Conservation (phyloP, 495 filamentous ascomycete species). For the Penicillium maclennaniae region DNA sequence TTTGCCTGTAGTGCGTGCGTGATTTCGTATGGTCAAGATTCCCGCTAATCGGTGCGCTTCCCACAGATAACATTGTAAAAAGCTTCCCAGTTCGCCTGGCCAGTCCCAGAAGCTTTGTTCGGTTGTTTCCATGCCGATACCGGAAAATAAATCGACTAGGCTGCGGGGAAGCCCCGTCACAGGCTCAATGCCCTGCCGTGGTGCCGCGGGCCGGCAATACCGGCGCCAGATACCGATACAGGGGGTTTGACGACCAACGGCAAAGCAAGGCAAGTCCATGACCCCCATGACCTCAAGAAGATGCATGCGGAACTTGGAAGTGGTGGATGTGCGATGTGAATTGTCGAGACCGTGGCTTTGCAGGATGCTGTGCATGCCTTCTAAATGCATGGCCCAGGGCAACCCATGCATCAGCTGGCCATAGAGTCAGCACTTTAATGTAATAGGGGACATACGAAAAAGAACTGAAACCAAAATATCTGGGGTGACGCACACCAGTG, state of each 20-base stretch:
- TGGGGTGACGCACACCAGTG: conserved; percentile 29
- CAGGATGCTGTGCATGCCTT: conserved; percentile 36
- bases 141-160: conserved; percentile 31
- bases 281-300: conserved; percentile 38
- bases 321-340: neutral
- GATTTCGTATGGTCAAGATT: conserved; percentile 23
- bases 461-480: neutral
- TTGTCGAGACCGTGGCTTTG: conserved; percentile 18
- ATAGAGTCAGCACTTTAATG: neutral
- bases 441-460: neutral
- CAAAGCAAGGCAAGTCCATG: conserved; percentile 32
- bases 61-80: conserved; percentile 35
- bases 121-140: conserved; percentile 23
- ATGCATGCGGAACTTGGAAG: conserved; percentile 25
- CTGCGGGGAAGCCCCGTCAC: conserved; percentile 33
- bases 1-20: neutral
- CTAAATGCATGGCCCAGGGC: conserved; percentile 39
- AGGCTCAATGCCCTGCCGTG: conserved; percentile 22
- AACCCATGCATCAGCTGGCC: conserved; percentile 31
- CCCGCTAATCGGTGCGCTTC: conserved; percentile 34
- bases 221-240: conserved; percentile 31
- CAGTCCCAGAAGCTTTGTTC: conserved; percentile 37
- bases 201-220: conserved; percentile 21
- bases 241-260: conserved; percentile 27
- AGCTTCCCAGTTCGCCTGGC: conserved; percentile 27